phyloP scores from a whole-genome alignment of 495 filamentous ascomycete species.

The Hypoxylon trugodes region DNA sequence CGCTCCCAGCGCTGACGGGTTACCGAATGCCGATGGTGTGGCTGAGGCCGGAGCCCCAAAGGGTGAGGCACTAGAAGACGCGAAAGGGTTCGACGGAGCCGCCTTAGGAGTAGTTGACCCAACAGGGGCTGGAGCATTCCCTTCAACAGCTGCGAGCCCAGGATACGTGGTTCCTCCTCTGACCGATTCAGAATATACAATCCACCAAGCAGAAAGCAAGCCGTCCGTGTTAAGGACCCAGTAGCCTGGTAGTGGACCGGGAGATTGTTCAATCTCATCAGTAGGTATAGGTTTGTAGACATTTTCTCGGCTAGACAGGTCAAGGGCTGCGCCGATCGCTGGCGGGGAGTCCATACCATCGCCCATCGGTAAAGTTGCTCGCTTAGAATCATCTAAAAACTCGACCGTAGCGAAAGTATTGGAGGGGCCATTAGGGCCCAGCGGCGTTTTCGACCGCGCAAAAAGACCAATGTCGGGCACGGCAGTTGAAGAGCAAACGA shows the following conservation, averaged over 20 bases:
- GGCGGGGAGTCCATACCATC: conserved; percentile 72
- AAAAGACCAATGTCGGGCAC: conserved; percentile 80
- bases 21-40: conserved; percentile 48
- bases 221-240: conserved; percentile 92
- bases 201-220: conserved; percentile 85
- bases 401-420: conserved; percentile 78
- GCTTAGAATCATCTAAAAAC: conserved; percentile 77
- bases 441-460: conserved; percentile 70
- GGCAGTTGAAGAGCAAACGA: conserved; percentile 84
- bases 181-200: conserved; percentile 88
- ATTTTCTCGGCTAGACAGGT: conserved; percentile 82
- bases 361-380: conserved; percentile 77
- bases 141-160: conserved; percentile 64
- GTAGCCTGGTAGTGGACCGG: conserved; percentile 83
- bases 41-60: conserved; percentile 43
- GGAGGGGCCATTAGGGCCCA: conserved; percentile 67
- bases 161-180: conserved; percentile 74
- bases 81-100: conserved; percentile 39
- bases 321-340: conserved; percentile 80
- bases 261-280: conserved; percentile 75
- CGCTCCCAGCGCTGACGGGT: conserved; percentile 48
- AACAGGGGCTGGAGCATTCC: conserved; percentile 28
- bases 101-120: conserved; percentile 41
- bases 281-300: conserved; percentile 79
- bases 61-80: conserved; percentile 35